phyloP scores from a whole-genome alignment of 352 stramenopile species.

The Pythium pyrilobum region DNA sequence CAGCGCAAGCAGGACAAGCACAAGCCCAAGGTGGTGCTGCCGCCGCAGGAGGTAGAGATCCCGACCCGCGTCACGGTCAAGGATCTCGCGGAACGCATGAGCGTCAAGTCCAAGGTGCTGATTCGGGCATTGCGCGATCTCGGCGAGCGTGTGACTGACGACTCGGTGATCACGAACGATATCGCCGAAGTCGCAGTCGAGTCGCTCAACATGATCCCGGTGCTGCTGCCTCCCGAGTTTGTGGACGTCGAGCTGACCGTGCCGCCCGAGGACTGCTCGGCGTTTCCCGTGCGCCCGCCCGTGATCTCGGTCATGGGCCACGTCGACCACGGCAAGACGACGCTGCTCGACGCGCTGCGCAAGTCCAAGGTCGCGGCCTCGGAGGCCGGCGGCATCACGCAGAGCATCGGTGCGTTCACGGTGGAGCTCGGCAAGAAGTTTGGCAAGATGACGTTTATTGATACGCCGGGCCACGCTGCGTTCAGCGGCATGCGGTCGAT shows the following conservation, averaged over 20 bases:
- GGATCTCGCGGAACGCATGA: slow-evolving; percentile 78
- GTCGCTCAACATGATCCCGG: slow-evolving; percentile 80
- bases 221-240: slow-evolving; percentile 78
- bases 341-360: slow-evolving; percentile 93
- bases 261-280: slow-evolving; percentile 57
- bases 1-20: slow-evolving; percentile 51
- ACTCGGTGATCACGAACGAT: slow-evolving; percentile 67
- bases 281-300: slow-evolving; percentile 70
- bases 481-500: slow-evolving; percentile 98
- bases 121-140: slow-evolving; percentile 59
- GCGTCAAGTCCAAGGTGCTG: slow-evolving; percentile 64
- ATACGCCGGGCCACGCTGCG: slow-evolving; percentile 99
- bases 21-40: slow-evolving; percentile 28
- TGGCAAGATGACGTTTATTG: slow-evolving; percentile 93
- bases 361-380: slow-evolving; percentile 90
- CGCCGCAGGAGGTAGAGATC: slow-evolving; percentile 76
- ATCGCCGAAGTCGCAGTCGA: slow-evolving; percentile 80
- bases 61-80: slow-evolving; percentile 64
- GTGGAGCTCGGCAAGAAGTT: slow-evolving; percentile 90
- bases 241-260: slow-evolving; percentile 67
- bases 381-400: slow-evolving; percentile 99
- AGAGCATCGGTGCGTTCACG: slow-evolving; percentile 97
- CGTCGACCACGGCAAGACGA: slow-evolving; percentile 99
- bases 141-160: slow-evolving; percentile 65
- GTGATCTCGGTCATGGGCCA: slow-evolving; percentile 99